Conservation (phyloP, 2,329 filamentous ascomycete species). For the Emmonsiellopsis sp. region DNA sequence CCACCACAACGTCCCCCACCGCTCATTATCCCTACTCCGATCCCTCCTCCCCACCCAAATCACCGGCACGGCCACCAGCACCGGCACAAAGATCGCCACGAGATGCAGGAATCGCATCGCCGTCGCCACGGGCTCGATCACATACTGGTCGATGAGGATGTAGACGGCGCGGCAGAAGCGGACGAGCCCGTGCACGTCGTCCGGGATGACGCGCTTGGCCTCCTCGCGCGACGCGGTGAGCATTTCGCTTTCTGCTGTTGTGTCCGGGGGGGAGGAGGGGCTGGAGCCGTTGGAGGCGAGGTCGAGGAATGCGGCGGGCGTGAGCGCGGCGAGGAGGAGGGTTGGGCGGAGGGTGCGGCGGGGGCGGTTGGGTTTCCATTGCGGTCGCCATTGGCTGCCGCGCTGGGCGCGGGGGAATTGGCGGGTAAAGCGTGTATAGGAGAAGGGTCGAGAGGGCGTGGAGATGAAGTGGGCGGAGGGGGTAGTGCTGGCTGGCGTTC, state of each 20-base stretch:
- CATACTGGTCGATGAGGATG: conserved; percentile 54
- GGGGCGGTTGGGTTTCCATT: conserved; percentile 25
- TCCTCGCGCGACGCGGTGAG: conserved; percentile 70
- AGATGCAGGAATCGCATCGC: conserved; percentile 81
- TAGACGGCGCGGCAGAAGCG: conserved; percentile 51
- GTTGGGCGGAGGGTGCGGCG: conserved; percentile 43
- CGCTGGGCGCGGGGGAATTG: conserved; percentile 14
- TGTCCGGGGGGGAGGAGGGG: conserved; percentile 30
- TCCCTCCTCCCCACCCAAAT: conserved; percentile 68
- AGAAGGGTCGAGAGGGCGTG: not conserved
- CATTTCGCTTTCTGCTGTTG: conserved; percentile 80
- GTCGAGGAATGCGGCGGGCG: conserved; percentile 50
- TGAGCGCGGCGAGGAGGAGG: conserved; percentile 34
- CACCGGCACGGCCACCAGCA: conserved; percentile 67
- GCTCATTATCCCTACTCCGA: conserved; percentile 59
- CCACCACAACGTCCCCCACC: conserved; percentile 84
- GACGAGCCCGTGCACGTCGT: conserved; percentile 50
- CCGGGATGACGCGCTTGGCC: conserved; percentile 58
- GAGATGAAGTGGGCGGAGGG: conserved; percentile 4
- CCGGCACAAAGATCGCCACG: conserved; percentile 79
- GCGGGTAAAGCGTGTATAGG: not conserved
- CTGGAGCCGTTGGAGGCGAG: conserved; percentile 42
- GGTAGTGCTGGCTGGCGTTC: conserved; percentile 3
- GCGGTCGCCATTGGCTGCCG: conserved; percentile 8
- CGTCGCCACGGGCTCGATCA: conserved; percentile 71